phyloP scores from a whole-genome alignment of 2,329 filamentous ascomycete species.

The Fusarium sp. region DNA sequence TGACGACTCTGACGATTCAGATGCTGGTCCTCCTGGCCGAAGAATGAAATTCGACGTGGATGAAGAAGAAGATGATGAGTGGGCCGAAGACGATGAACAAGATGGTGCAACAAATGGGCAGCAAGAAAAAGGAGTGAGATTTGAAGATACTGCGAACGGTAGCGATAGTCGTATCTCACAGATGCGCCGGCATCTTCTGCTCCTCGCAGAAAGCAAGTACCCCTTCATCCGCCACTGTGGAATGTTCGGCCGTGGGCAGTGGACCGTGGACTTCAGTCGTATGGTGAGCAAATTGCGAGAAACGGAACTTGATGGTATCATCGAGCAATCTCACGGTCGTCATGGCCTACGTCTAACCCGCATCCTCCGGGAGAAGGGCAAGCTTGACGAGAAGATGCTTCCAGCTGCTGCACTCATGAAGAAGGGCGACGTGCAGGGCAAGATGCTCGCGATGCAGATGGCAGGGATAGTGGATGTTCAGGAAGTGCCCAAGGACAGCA shows the following conservation, averaged over 20 bases:
- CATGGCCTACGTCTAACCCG: conserved; percentile 85
- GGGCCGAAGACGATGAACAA: conserved; percentile 52
- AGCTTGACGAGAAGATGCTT: conserved; percentile 93
- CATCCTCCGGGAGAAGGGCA: conserved; percentile 87
- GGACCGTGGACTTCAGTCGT: conserved; percentile 85
- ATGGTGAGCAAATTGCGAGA: conserved; percentile 79
- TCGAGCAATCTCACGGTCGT: conserved; percentile 81
- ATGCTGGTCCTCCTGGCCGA: conserved; percentile 47
- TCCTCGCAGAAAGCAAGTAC: conserved; percentile 77
- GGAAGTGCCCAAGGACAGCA: conserved; percentile 91
- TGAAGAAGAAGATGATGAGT: conserved; percentile 55
- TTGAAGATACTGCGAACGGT: conserved; percentile 61
- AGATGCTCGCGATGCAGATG: conserved; percentile 87
- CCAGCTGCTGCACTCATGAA: conserved; percentile 85
- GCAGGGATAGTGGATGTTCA: conserved; percentile 91
- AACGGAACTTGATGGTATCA: conserved; percentile 83
- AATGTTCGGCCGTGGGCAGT: conserved; percentile 74
- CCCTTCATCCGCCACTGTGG: conserved; percentile 78
- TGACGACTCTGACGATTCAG: conserved; percentile 55
- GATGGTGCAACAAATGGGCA: conserved; percentile 52
- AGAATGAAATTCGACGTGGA: conserved; percentile 41
- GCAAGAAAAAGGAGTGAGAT: conserved; percentile 62
- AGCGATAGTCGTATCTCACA: conserved; percentile 66
- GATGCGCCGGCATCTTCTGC: conserved; percentile 78
- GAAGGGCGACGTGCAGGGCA: conserved; percentile 85